Conservation (phyloP, 306 rosid species). For the Prunus campanulata region DNA sequence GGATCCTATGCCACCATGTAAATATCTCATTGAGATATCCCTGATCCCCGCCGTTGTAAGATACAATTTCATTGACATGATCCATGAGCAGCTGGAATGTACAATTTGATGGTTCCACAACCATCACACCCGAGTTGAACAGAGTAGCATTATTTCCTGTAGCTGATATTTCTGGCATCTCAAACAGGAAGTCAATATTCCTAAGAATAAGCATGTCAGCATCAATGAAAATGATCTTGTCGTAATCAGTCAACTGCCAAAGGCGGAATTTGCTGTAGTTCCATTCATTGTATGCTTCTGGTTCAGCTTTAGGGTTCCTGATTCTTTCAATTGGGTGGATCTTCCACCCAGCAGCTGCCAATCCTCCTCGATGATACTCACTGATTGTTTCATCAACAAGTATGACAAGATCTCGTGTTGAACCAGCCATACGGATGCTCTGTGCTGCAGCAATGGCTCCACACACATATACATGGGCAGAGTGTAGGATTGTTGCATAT, state of each 20-base stretch:
- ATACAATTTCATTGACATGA: slow-evolving; percentile 73
- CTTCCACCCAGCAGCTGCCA: slow-evolving; percentile 96
- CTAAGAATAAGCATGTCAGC: slow-evolving; percentile 81
- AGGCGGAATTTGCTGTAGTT: slow-evolving; percentile 95
- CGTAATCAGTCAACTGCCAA: slow-evolving; percentile 92
- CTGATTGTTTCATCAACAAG: slow-evolving; percentile 87
- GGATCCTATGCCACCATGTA: slow-evolving; percentile 98
- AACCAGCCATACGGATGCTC: slow-evolving; percentile 88
- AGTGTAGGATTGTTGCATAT: slow-evolving; percentile 91
- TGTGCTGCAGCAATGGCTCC: slow-evolving; percentile 97
- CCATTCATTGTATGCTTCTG: slow-evolving; percentile 96
- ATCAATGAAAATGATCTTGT: slow-evolving; percentile 92
- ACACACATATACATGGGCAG: slow-evolving; percentile 88
- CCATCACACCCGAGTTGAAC: slow-evolving; percentile 97
- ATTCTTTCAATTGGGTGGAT: slow-evolving; percentile 76
- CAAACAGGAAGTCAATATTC: slow-evolving; percentile 79
- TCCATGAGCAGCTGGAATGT: slow-evolving; percentile 84
- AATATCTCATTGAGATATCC: slow-evolving; percentile 87
- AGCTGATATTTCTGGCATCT: slow-evolving; percentile 89
- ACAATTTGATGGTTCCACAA: slow-evolving; percentile 92
- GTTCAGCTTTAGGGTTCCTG: slow-evolving; percentile 93
- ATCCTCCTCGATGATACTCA: slow-evolving; percentile 79
- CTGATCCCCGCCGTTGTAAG: slow-evolving; percentile 97
- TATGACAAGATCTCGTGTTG: slow-evolving; percentile 82
- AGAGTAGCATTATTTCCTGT: slow-evolving; percentile 90